Evolutionary conservation across 2,329 filamentous ascomycete species (phyloP), one percentile per base, ranked within the genome.

Genomic region (Xylaria sp.): DNA sequence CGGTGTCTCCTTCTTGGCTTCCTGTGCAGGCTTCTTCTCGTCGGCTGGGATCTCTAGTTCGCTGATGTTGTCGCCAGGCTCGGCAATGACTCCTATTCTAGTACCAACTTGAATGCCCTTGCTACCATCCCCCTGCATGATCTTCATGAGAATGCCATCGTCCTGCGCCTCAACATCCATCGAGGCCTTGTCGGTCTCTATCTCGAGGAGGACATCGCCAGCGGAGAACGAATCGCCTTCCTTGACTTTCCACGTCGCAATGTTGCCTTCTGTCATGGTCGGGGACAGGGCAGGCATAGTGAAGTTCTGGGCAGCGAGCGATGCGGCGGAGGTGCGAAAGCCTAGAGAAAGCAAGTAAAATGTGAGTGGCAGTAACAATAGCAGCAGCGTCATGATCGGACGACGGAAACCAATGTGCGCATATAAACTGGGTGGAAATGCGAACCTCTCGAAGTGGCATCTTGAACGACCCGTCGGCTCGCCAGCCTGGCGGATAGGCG

Each of bases 151-250:
- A 73, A 95, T 84, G 48, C 94, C 93, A 77, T 97, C 93, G 52
- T 97, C 93, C 82, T 96, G 93, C 46, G 93, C 93, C 84, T 97
- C 94, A 30, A 97, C 93, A 75, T 97, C 94, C 93, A 97, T 97
- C 65, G 93, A 93, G 64, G 93, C 93, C 85, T 97, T 97, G 81
- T 97, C 93, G 67, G 93, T 97, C 83, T 97, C 93, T 78, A 97
- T 96, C 82, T 97, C 93, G 67, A 97, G 89, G 60, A 97, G 86
- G 36, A 97, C 93, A 80, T 97, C 93, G 73, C 93, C 93, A 66
- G 93, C 91, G 58, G 87, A 85, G 80, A 93, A 97, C 60, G 88
- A 86, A 74, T 96, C 92, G 78, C 93, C 93, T 83, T 97, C 93
- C 81, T 95, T 95, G 76, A 97, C 87, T 80, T 90, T 91, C 93